phyloP scores from a whole-genome alignment of 805 yeast genomes.

The Barnettozyma populi region DNA sequence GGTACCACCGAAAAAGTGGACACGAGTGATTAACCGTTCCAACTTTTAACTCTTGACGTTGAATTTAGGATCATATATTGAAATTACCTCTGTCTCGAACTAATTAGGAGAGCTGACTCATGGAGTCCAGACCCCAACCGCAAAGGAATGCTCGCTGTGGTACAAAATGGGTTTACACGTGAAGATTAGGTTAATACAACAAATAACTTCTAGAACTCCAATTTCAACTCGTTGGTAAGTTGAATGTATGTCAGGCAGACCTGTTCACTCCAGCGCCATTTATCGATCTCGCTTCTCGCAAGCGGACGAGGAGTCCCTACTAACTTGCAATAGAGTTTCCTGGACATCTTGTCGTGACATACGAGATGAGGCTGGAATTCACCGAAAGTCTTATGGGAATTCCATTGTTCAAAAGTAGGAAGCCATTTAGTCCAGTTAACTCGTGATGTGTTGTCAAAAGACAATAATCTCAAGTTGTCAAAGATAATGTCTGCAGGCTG shows the following conservation, averaged over 20 bases:
- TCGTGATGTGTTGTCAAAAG: constrained; percentile 24
- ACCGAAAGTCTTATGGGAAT: constrained; percentile 9
- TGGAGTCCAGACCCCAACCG: too few relatives aligned
- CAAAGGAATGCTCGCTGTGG: too few relatives aligned
- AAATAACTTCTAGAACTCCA: constrained; percentile 3
- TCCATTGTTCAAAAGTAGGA: constrained; percentile 12
- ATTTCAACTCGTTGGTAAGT: not conserved
- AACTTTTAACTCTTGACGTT: too few relatives aligned
- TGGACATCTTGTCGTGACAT: constrained; percentile 17
- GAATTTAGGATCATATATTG: too few relatives aligned
- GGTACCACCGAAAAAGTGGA: constrained; percentile 6
- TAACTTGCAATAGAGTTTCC: constrained; percentile 11
- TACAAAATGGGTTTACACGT: too few relatives aligned
- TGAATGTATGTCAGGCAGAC: constrained; percentile 5
- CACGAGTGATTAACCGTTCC: not conserved
- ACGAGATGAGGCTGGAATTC: constrained; percentile 13
- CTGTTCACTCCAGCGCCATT: constrained; percentile 6
- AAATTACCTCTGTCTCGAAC: too few relatives aligned
- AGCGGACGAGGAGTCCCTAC: not conserved
- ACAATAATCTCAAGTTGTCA: constrained; percentile 20
- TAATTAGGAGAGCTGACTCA: too few relatives aligned
- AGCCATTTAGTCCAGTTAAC: constrained; percentile 18
- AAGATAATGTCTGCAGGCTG: constrained; percentile 8
- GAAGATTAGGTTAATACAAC: not conserved
- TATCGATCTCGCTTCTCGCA: constrained; percentile 3